Evolutionary conservation across 2,329 filamentous ascomycete species (phyloP).

Genomic region (Clarireedia paspali): DNA sequence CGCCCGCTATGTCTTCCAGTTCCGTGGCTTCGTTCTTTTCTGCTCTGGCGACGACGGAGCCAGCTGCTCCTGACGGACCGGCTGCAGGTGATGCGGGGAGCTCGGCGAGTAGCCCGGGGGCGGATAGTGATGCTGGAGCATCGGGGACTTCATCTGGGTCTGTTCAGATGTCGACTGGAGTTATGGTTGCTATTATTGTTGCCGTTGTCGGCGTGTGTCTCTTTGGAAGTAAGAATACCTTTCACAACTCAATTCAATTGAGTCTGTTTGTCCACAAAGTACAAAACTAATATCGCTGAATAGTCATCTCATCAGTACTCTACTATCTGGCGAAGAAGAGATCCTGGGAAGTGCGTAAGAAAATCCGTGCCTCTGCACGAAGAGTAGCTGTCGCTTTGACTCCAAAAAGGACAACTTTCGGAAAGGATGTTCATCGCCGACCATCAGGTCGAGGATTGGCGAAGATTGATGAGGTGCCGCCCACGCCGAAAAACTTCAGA

Average conservation of each 20-base stretch:
- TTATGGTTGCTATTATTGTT: constrained; percentile 65
- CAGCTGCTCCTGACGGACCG: constrained; percentile 25
- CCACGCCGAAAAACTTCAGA: constrained; percentile 44
- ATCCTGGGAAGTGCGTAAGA: constrained; percentile 73
- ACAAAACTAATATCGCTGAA: neutral
- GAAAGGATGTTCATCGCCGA: constrained; percentile 43
- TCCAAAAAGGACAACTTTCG: constrained; percentile 54
- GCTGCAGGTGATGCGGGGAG: constrained; percentile 27
- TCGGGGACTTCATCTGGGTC: constrained; percentile 53
- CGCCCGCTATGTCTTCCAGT: constrained; percentile 28
- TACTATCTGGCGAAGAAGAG: constrained; percentile 79
- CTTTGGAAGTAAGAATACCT: constrained; percentile 53
- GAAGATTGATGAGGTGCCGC: constrained; percentile 47
- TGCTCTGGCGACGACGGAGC: constrained; percentile 24
- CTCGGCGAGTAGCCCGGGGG: constrained; percentile 31
- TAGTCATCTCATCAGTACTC: constrained; percentile 44
- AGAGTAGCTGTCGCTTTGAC: constrained; percentile 55
- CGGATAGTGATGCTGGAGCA: constrained; percentile 54
- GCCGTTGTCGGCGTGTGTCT: constrained; percentile 61
- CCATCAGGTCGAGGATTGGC: constrained; percentile 36
- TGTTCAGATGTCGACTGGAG: constrained; percentile 59
- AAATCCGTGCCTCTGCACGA: constrained; percentile 58
- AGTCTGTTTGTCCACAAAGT: too few species aligned
- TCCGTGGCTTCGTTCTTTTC: constrained; percentile 26
- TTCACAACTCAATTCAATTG: neutral